These are phyloP conservation scores for Pterocarpus santalinus DNA, from an alignment of 306 rosid genomes.

Conservation along the genomic window DNA sequence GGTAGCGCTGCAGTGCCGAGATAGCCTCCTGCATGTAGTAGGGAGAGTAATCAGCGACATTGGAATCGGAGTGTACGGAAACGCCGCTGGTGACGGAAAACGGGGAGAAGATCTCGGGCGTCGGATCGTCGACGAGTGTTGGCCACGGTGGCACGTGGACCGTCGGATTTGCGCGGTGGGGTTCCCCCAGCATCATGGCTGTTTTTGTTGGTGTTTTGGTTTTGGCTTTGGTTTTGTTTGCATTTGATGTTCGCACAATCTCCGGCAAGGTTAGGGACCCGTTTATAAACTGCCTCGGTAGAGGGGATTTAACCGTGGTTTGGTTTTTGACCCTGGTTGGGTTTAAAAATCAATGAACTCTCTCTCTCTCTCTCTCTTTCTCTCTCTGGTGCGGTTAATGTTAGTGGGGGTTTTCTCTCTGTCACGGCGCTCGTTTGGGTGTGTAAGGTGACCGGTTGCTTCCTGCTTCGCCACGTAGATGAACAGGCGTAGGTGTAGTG, in stretches of 20 bases:
- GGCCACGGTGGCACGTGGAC: slow-evolving; percentile 81
- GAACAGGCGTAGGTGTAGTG: slow-evolving; percentile 16
- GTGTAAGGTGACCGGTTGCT: slow-evolving; percentile 31
- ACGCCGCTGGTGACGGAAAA: slow-evolving; percentile 47
- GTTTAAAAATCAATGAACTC: slow-evolving; percentile 39
- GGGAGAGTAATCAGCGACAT: slow-evolving; percentile 64
- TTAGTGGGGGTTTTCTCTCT: slow-evolving; percentile 15
- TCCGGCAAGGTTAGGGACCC: slow-evolving; percentile 39
- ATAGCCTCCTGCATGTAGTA: slow-evolving; percentile 63
- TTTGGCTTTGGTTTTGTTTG: not conserved
- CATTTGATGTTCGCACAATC: slow-evolving; percentile 42
- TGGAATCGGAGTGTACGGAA: slow-evolving; percentile 22
- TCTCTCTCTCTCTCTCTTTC: not conserved
- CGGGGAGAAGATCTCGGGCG: slow-evolving; percentile 59
- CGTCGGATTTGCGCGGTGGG: slow-evolving; percentile 67
- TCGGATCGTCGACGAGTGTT: slow-evolving; percentile 52
- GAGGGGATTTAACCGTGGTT: slow-evolving; percentile 57
- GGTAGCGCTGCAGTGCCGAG: slow-evolving; percentile 64
- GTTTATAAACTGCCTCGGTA: slow-evolving; percentile 59
- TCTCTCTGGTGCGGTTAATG: slow-evolving; percentile 46
- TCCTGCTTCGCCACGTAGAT: slow-evolving; percentile 44
- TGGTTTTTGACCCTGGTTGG: slow-evolving; percentile 63
- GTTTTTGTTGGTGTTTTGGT: not conserved
- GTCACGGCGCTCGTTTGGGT: slow-evolving; percentile 10
- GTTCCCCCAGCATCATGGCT: slow-evolving; percentile 80